Base-by-base conservation (phyloP, 1,284 basidiomycete genomes). In the Naganishia sp. region DNA sequence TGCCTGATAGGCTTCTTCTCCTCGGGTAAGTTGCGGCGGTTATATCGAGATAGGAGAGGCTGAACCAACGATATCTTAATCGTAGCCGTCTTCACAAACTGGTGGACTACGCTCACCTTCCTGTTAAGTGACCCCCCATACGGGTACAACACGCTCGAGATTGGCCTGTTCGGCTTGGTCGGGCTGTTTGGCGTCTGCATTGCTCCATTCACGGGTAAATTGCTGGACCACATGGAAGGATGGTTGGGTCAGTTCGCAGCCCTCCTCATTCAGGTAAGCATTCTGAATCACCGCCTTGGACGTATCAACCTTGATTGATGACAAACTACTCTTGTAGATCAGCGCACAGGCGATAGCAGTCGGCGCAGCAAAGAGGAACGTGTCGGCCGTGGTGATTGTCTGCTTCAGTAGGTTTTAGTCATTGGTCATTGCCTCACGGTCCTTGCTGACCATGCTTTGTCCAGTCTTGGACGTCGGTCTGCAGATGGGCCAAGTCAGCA, bases 131-230 rank as follows among this genome's bases (percentile, higher is more conserved):
- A 84, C 11, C 72, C 83, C 2, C 87, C 87, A 1, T 90, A 89
- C 71, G 68, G 67, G 53, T 79, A 75, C 72, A 71, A 69, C 50
- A 85, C 88, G 3, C 77, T 89, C 41, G 80, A 83, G 21, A 89
- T 89, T 63, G 88, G 88, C 2, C 80, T 90, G 9, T 88, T 90
- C 74, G 88, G 87, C 6, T 77, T 90, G 3, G 79, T 89, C 17
- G 89, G 89, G 6, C 84, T 88, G 74, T 78, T 85, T 11, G 87
- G 87, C n/a, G 87, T 88, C 6, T 77, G 84, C 6, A 76, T 83
- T 50, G 85, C 85, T 0, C 88, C 88, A 0, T 69, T 88, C 13
- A 82, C 84, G 23, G 89, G 89, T 0, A 81, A 81, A 39, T 68
- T 85, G 10, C 83, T 90, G 53, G 88, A 90, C 74, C 78, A 74